Conservation (phyloP, 495 filamentous ascomycete species). For the Arthonia radiata region DNA sequence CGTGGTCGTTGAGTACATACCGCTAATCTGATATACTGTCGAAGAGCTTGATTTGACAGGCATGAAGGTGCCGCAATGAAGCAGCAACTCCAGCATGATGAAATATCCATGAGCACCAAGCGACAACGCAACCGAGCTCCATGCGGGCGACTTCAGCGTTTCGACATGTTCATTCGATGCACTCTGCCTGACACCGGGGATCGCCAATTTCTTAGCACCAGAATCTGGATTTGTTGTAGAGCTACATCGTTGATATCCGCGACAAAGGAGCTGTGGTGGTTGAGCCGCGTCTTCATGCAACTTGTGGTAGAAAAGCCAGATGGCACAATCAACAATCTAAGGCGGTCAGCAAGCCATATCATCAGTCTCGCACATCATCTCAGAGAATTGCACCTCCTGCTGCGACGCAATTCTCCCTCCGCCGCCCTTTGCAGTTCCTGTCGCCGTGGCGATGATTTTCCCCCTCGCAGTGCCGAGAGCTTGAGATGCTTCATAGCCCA, state of each 20-base stretch:
- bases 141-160: conserved; percentile 40
- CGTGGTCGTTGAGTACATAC: conserved; percentile 18
- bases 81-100: conserved; percentile 55
- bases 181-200: conserved; percentile 27
- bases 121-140: conserved; percentile 44
- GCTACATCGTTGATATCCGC: conserved; percentile 42
- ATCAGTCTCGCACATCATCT: neutral
- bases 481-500: neutral
- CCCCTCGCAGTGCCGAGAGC: neutral
- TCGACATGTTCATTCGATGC: conserved; percentile 41
- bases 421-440: neutral
- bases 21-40: conserved; percentile 58
- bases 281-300: conserved; percentile 19
- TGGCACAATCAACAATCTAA: conserved; percentile 65
- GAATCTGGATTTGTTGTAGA: conserved; percentile 6
- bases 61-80: conserved; percentile 57
- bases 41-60: conserved; percentile 29
- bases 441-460: neutral
- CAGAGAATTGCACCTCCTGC: neutral
- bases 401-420: no score
- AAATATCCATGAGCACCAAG: conserved; percentile 55
- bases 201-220: conserved; percentile 11
- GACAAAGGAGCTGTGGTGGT: conserved; percentile 49
- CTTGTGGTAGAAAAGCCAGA: conserved; percentile 47
- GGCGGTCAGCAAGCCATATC: neutral